A percentile compares a stretch with the other conserved stretches of the same genome.
These are phyloP conservation scores for Leishmania mexicana DNA, from an alignment of 208 protist species.

Conservation along the genomic window DNA sequence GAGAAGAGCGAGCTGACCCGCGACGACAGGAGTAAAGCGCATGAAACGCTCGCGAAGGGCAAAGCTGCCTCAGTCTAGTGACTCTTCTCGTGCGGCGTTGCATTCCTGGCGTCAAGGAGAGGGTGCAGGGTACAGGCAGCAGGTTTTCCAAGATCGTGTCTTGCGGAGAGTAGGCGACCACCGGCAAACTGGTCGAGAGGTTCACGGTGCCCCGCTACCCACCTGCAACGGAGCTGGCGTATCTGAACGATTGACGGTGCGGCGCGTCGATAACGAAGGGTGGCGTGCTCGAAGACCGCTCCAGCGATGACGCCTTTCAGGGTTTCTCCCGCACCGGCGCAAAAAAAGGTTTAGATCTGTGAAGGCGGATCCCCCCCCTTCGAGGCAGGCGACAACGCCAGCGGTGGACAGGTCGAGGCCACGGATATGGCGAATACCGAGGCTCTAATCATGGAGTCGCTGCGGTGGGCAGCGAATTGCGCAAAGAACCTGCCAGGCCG, in stretches of 20 bases:
- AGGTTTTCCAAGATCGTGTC: background rate
- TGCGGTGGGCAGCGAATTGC: background rate
- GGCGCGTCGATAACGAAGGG: background rate
- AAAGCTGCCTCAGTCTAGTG: background rate
- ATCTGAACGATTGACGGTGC: background rate
- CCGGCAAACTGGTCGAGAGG: background rate
- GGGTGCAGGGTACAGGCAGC: too few relatives aligned
- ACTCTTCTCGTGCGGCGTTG: background rate
- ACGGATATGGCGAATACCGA: background rate
- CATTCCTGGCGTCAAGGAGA: background rate
- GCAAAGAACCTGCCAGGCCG: background rate
- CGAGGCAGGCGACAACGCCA: background rate
- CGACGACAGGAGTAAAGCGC: constrained; percentile 36
- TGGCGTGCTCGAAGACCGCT: background rate
- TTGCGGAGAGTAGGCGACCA: background rate
- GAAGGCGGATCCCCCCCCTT: background rate
- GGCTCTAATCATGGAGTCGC: background rate
- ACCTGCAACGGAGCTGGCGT: background rate
- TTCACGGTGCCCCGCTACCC: background rate
- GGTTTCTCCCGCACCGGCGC: background rate
- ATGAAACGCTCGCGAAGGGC: background rate
- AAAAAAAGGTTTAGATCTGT: background rate
- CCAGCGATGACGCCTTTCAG: background rate
- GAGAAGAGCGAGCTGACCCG: background rate
- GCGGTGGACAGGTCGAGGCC: background rate